phyloP scores from a whole-genome alignment of 2,329 filamentous ascomycete genomes.

The Neospermospora avenae region DNA sequence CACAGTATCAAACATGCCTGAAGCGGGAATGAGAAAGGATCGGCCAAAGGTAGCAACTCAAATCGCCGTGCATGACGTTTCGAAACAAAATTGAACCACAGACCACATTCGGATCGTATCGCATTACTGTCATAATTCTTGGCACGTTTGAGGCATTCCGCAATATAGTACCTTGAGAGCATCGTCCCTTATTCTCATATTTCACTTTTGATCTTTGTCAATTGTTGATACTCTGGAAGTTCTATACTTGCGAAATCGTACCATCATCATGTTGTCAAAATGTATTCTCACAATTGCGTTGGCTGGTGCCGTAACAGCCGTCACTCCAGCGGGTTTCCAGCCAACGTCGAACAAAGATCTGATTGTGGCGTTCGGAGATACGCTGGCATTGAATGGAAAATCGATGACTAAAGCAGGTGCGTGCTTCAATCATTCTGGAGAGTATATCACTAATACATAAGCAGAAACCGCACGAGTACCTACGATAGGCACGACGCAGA shows the following conservation, averaged over 20 bases:
- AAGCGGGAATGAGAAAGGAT: conserved; percentile 12
- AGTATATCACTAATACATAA: not conserved
- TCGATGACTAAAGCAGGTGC: conserved; percentile 27
- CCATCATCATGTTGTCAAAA: conserved; percentile 23
- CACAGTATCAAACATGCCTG: conserved; percentile 16
- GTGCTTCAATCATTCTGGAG: not conserved
- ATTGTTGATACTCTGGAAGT: not conserved
- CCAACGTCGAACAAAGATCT: conserved; percentile 27
- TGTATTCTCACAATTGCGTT: conserved; percentile 24
- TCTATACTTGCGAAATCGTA: not conserved
- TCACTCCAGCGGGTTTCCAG: conserved; percentile 29
- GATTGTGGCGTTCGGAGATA: conserved; percentile 27
- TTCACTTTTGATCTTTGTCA: not conserved
- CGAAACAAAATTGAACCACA: conserved; percentile 15
- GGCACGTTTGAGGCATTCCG: conserved; percentile 13
- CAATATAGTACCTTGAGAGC: not conserved
- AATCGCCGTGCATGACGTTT: conserved; percentile 20
- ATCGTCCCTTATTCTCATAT: not conserved
- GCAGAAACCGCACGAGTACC: conserved; percentile 24
- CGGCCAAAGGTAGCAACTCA: conserved; percentile 6
- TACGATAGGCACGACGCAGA: conserved; percentile 23
- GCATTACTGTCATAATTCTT: conserved; percentile 18
- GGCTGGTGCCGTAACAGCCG: conserved; percentile 27
- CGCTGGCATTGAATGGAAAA: conserved; percentile 27
- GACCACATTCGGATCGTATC: not conserved